Base-by-base conservation (phyloP, 1,139 yeast genomes). In the Suhomyces chickasaworum region DNA sequence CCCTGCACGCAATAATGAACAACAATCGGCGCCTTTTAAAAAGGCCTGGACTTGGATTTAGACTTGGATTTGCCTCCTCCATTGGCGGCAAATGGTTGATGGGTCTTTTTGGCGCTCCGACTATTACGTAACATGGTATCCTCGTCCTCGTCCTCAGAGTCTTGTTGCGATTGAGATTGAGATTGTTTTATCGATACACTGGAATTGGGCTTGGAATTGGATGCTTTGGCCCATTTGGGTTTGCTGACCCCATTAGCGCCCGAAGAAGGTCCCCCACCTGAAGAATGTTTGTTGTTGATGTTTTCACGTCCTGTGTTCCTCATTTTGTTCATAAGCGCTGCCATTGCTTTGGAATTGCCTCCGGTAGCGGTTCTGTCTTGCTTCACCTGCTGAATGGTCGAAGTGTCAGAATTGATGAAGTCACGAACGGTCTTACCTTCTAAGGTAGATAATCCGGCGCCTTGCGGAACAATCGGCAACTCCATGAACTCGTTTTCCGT, bases 401-500 rank as follows among this genome's bases (percentile, higher is more conserved):
- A 37, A 20, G 37, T 44, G 29, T 49, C 51, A 20, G 45, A 37
- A 21, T 27, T 43, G 21, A 72, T 53, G 49, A 75, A 75, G 40
- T 74, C 76, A 3, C 69, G 67, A 20, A 68, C 62, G 13, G 49
- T 50, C 16, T 41, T 39, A 12, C 33, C 43, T 9, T 59, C 61
- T 3, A 58, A 46, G 27, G 67, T 51, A 46, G 59, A 47, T 43
- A 74, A 60, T 0, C 77, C 75, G 2, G 68, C 58, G 0, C 84
- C 85, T 47, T 60, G 70, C 13, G 75, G 68, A 1, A 80, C 67
- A 4, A 79, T 72, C 2, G 81, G 80, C 42, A 77, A 58, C 31
- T 69, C 61, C 34, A 72, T 58, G 52, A 76, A 77, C 13, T 58
- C 46, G 10, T 42, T 46, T 15, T 48, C 50, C 27, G 50, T 18